Conservation (phyloP, 768 basidiomycete genomes). For the Fibroporia radiculosa region DNA sequence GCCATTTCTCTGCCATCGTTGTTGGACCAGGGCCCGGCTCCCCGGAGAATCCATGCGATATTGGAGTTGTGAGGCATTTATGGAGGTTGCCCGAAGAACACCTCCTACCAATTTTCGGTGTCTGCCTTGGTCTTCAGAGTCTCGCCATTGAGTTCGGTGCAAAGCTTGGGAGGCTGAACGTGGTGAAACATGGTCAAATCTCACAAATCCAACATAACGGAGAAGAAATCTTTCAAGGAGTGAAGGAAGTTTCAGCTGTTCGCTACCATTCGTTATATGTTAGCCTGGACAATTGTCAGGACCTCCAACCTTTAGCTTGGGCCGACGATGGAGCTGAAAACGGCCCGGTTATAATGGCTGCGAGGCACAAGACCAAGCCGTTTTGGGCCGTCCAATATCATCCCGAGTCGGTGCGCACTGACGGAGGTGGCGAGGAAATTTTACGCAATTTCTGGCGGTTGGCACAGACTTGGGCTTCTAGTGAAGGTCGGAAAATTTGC, state of each 20-base stretch:
- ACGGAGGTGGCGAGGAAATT: slow-evolving; percentile 59
- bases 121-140: slow-evolving; percentile 79
- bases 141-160: slow-evolving; percentile 61
- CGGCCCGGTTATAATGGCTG: slow-evolving; percentile 68
- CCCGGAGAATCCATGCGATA: slow-evolving; percentile 50
- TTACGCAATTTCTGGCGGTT: slow-evolving; percentile 69
- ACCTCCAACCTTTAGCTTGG: slow-evolving; percentile 67
- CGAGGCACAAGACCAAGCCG: slow-evolving; percentile 53
- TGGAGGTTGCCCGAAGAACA: slow-evolving; percentile 52
- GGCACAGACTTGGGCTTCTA: slow-evolving; percentile 48
- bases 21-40: slow-evolving; percentile 81
- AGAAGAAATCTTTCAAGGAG: slow-evolving; percentile 52
- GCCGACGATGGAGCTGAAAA: slow-evolving; percentile 59
- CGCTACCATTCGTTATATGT: slow-evolving; percentile 79
- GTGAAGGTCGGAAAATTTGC: slow-evolving; percentile 27
- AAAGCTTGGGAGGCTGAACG: slow-evolving; percentile 43
- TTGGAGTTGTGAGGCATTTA: slow-evolving; percentile 62
- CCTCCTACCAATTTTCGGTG: slow-evolving; percentile 70
- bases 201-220: slow-evolving; percentile 54
- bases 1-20: slow-evolving; percentile 59
- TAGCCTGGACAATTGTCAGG: slow-evolving; percentile 34
- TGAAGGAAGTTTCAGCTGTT: slow-evolving; percentile 50
- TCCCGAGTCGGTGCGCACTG: slow-evolving; percentile 75
- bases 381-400: slow-evolving; percentile 91
- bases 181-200: slow-evolving; percentile 77